phyloP scores from a whole-genome alignment of 331 rosid species.

The Pyracantha coccinea region DNA sequence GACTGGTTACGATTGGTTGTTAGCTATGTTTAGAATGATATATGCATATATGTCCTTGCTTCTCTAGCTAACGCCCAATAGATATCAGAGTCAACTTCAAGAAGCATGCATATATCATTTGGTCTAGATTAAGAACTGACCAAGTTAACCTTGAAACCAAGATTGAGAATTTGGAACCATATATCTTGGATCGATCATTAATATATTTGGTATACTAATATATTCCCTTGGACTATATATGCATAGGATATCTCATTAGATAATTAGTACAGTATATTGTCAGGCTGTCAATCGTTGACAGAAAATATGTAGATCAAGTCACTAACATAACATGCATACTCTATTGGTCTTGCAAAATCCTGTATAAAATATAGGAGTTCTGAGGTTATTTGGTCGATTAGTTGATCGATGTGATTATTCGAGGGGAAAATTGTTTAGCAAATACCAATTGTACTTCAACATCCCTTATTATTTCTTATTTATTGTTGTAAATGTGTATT shows the following conservation, averaged over 20 bases:
- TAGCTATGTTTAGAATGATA: neutral
- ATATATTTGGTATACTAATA: neutral
- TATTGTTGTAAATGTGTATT: neutral
- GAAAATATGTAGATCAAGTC: neutral
- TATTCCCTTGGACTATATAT: neutral
- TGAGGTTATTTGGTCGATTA: neutral
- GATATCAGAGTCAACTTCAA: too few species aligned
- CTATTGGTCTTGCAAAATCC: too few species aligned
- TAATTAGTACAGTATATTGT: neutral
- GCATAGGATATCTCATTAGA: neutral
- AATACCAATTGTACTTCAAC: neutral
- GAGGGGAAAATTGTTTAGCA: neutral
- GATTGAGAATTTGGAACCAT: neutral
- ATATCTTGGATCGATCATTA: neutral
- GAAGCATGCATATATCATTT: neutral
- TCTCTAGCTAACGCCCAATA: neutral
- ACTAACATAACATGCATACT: neutral
- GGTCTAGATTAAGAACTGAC: neutral
- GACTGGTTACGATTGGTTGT: conserved; percentile 49
- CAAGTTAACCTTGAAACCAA: neutral
- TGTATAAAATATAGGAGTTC: neutral
- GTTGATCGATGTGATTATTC: neutral
- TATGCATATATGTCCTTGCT: neutral
- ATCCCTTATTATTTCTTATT: neutral
- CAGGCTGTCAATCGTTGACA: neutral